Evolutionary conservation across 202 grass and related monocot species (phyloP), one percentile per base, ranked within the genome.

Genomic region (Alloteropsis angusta): DNA sequence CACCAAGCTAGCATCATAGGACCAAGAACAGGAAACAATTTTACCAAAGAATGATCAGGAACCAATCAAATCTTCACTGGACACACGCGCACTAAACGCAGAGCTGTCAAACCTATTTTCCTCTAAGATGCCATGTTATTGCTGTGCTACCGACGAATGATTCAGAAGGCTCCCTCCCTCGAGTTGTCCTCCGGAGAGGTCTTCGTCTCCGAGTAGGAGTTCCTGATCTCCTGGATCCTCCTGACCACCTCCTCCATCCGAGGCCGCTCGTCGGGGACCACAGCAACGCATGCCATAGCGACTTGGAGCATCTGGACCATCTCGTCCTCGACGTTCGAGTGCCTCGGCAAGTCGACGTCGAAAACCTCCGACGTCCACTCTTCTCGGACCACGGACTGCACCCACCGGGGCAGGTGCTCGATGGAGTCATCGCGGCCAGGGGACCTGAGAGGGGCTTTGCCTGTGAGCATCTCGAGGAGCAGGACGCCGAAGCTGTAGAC

Each of bases 341-440:
- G 61, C 75, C 75, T 81, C 54, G 89, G 65, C 83, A 98, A 37
- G 49, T 95, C 87, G 1, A 87, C 87, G 46, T 98, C 95, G 26
- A 98, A 98, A 37, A 98, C 92, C 72, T 98, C 95, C 0, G 95
- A 89, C 0, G 95, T 98, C 95, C 95, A 98, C 69, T 98, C 95
- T 68, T 98, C 95, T 26, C 92, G 87, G 22, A 98, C 92, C 70
- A 98, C 89, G 3, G 85, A 94, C 4, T 95, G 95, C 12, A 98
- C 95, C 95, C 95, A 98, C 42, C 70, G 86, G 0, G 89, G 89
- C 16, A 98, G 88, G 78, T 98, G 91, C 0, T 83, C 90, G 6
- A 84, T 34, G 18, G 53, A 79, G 11, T 91, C 96, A 0, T 95
- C 92, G 0, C 68, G 89, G 8, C 87, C 74, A 0, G 89, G 92